phyloP scores from a whole-genome alignment of 345 rosid species.

The Laguncularia racemosa region DNA sequence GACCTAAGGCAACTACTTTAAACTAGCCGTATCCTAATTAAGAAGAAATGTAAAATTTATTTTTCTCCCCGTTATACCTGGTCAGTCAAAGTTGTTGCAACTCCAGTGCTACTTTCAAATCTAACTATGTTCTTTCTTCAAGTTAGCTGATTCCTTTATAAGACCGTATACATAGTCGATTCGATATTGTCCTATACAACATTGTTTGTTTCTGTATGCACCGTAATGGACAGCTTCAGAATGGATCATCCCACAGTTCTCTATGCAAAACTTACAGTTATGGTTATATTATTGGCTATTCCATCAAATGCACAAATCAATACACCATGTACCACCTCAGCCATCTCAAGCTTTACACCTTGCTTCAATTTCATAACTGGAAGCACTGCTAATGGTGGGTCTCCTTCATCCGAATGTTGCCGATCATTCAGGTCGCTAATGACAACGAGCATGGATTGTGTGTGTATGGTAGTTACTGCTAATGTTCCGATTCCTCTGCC shows the following conservation, averaged over 20 bases:
- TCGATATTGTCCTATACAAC: background rate
- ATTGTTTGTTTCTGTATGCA: too few relatives aligned
- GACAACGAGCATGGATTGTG: slow-evolving; percentile 48
- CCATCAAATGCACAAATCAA: slow-evolving; percentile 46
- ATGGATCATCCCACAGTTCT: background rate
- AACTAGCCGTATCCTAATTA: too few relatives aligned
- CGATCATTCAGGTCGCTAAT: slow-evolving; percentile 40
- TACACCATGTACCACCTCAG: slow-evolving; percentile 71
- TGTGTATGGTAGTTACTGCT: slow-evolving; percentile 66
- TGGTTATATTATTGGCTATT: background rate
- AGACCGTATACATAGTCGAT: background rate
- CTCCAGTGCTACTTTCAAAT: slow-evolving; percentile 10
- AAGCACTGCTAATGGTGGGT: slow-evolving; percentile 43
- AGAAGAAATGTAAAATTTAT: too few relatives aligned
- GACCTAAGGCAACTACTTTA: too few relatives aligned
- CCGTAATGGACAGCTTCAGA: too few relatives aligned
- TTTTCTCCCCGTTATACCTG: too few relatives aligned
- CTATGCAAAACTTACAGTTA: background rate
- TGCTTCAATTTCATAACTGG: slow-evolving; percentile 78
- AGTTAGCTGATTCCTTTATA: background rate
- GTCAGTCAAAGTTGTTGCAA: slow-evolving; percentile 16
- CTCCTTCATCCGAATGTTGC: slow-evolving; percentile 68
- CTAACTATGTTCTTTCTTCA: slow-evolving; percentile 10
- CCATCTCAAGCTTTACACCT: slow-evolving; percentile 76
- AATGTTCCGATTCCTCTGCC: slow-evolving; percentile 68